A percentile compares a stretch with the other conserved stretches of the same genome.
These are phyloP conservation scores for Saccharomyces pastorianus DNA, from an alignment of 1,139 yeast genomes.

Conservation along the genomic window DNA sequence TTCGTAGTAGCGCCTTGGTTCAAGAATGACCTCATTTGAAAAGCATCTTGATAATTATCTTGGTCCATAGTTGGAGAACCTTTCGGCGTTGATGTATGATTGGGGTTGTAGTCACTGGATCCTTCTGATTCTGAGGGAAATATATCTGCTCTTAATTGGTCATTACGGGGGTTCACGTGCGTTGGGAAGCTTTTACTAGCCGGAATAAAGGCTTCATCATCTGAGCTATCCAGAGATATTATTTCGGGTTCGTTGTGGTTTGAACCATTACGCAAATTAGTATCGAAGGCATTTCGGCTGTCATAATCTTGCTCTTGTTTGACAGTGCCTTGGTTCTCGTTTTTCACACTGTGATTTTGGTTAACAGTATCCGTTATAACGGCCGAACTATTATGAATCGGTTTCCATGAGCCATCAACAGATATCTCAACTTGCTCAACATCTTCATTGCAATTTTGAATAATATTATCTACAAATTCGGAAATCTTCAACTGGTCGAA, in stretches of 20 bases:
- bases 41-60: background rate
- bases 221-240: constrained; percentile 24
- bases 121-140: background rate
- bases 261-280: background rate
- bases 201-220: constrained; percentile 7
- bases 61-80: background rate
- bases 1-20: background rate
- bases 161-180: background rate
- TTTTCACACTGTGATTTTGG: constrained; percentile 1
- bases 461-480: constrained; percentile 46
- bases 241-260: constrained; percentile 13
- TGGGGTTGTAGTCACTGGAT: background rate
- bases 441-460: constrained; percentile 37
- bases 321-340: constrained; percentile 7
- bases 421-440: constrained; percentile 46
- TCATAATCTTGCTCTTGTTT: constrained; percentile 9
- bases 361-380: constrained; percentile 8
- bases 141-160: background rate
- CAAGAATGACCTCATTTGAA: background rate
- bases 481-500: constrained; percentile 38
- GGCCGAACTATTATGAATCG: constrained; percentile 21
- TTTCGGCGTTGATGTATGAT: background rate
- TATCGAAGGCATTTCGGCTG: background rate
- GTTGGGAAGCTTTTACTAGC: background rate
- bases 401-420: constrained; percentile 48